Percentiles rank a stretch among this genome's conserved stretches.
phyloP scores from a whole-genome alignment of 163 green algal species.

The Prototheca cutis region DNA sequence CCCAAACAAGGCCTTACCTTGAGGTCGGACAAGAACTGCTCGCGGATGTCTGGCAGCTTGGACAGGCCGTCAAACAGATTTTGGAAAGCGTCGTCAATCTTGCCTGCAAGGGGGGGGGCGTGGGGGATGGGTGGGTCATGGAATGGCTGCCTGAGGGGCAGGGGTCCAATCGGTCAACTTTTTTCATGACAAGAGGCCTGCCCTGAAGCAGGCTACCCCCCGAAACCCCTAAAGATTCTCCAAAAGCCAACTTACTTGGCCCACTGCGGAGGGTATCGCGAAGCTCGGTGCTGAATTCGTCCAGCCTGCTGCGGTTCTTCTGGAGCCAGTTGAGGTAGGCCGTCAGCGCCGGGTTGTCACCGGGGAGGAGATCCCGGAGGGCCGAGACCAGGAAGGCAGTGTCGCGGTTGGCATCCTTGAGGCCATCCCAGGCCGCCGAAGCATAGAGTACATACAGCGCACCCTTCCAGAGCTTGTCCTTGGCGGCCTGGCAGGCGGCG shows the following conservation, averaged over 20 bases:
- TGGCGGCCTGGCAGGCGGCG: background rate
- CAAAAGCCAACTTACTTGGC: constrained; percentile 1
- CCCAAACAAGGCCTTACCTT: too few relatives aligned
- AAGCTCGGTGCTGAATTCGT: background rate
- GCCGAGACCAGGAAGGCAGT: background rate
- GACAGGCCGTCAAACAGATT: background rate
- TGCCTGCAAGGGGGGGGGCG: background rate
- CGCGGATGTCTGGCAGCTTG: background rate
- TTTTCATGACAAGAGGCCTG: too few relatives aligned
- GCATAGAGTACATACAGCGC: constrained; percentile 6
- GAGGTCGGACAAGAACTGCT: background rate
- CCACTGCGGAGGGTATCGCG: background rate
- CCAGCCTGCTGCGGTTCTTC: background rate
- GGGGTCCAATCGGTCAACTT: too few relatives aligned
- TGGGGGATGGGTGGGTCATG: background rate
- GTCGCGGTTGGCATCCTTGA: background rate
- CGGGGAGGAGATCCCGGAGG: constrained; percentile 2
- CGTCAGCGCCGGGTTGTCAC: constrained; percentile 5
- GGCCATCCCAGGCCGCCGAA: background rate
- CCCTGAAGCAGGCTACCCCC: too few relatives aligned
- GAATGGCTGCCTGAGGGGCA: too few relatives aligned
- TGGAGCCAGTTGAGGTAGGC: constrained; percentile 4
- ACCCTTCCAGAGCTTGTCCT: constrained; percentile 10
- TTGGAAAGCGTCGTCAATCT: background rate
- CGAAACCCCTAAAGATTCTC: too few relatives aligned